Evolutionary conservation across 768 basidiomycete species (phyloP), one percentile per base, ranked within the genome.

Genomic region (Tubosaeta sp.): DNA sequence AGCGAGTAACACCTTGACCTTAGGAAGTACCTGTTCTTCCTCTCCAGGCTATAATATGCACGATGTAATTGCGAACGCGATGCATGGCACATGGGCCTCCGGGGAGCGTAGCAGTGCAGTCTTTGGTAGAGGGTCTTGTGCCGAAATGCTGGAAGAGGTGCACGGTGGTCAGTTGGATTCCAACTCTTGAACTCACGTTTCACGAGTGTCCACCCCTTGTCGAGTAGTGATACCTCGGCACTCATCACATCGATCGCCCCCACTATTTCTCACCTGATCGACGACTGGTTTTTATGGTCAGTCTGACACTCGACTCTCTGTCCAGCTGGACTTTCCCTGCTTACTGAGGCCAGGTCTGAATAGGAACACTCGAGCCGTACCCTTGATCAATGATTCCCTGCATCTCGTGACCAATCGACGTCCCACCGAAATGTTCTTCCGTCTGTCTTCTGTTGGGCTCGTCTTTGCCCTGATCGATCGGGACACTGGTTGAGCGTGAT

Each of bases 401-500:
- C 8, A 11, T 17, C n/a, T 17, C 10, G 17, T 4, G 9, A 11
- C 9, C 17, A 38, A 14, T n/a, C 35, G 5, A 38, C 17, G 37
- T 8, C 17, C 17, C 4, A 38, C 17, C n/a, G n/a, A 11, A 7
- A 61, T 61, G 60, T 29, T 47, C 37, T 32, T 60, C n/a, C 52
- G n/a, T 31, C 44, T 41, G 11, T 57, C 52, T 9, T 45, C 60
- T 13, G 38, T 57, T 34, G 42, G 33, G 6, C 54, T 62, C 35
- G 2, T 51, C 42, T 10, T 57, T 38, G 62, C 54, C 7, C 7
- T 52, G 35, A 38, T 33, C n/a, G 37, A 25, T 64, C 39, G 61
- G 54, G 9, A 35, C 34, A n/a, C 55, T 54, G 1, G 39, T 52
- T 43, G 53, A 45, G 48, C 62, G 54, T 39, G 50, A 43, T 45